These are phyloP conservation scores for Pythium periplocum DNA, from an alignment of 352 stramenopile genomes.

Conservation along the genomic window DNA sequence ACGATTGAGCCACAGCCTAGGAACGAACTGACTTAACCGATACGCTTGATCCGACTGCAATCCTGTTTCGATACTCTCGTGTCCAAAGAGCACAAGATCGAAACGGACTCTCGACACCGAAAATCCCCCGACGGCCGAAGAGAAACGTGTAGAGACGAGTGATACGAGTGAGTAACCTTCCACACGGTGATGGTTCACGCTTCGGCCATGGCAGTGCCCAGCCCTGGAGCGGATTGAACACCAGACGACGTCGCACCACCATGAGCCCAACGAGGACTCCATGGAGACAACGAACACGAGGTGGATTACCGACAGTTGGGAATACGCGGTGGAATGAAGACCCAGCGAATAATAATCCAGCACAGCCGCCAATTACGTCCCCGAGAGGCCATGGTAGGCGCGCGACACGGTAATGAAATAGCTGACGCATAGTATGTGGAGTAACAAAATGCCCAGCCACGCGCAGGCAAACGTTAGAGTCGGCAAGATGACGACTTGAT, in stretches of 20 bases:
- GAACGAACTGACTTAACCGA: slow-evolving; percentile 11
- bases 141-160: too few relatives aligned
- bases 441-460: neutral
- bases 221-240: neutral
- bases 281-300: neutral
- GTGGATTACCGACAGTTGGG: too few relatives aligned
- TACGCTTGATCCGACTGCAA: slow-evolving; percentile 20
- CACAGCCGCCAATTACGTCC: too few relatives aligned
- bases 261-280: neutral
- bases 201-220: too few relatives aligned
- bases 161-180: too few relatives aligned
- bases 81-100: slow-evolving; percentile 11
- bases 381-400: neutral
- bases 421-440: neutral
- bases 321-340: too few relatives aligned
- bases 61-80: slow-evolving; percentile 7
- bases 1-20: slow-evolving; percentile 9
- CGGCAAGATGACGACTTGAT: too few relatives aligned
- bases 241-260: neutral
- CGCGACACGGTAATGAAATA: neutral
- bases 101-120: slow-evolving; percentile 21
- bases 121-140: slow-evolving; percentile 10
- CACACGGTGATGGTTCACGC: too few relatives aligned
- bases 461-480: neutral
- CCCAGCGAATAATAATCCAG: too few relatives aligned